These are phyloP conservation scores for Aspergillus sojae DNA, from an alignment of 2,329 filamentous ascomycete species.

Conservation along the genomic window DNA sequence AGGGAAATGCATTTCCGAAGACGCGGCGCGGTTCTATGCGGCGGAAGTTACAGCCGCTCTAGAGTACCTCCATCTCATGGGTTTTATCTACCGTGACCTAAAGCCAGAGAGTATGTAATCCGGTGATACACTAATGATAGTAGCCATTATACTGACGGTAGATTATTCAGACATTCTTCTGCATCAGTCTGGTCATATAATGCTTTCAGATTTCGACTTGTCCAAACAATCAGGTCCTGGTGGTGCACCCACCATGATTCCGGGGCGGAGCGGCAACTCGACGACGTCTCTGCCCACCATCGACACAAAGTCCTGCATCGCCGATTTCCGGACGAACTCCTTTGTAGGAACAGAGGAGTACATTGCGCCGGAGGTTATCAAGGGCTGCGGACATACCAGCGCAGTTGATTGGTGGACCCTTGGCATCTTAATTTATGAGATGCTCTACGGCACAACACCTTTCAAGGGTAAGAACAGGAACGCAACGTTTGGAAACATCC, in stretches of 20 bases:
- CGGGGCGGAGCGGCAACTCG: constrained; percentile 84
- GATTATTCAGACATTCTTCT: constrained; percentile 79
- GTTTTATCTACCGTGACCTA: constrained; percentile 96
- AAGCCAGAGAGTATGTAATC: constrained; percentile 85
- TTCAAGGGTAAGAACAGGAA: constrained; percentile 99
- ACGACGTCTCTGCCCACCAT: constrained; percentile 90
- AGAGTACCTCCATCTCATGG: constrained; percentile 97
- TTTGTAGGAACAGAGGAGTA: constrained; percentile 99
- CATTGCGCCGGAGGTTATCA: constrained; percentile 97
- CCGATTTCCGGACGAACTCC: constrained; percentile 96
- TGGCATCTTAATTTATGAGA: constrained; percentile 96
- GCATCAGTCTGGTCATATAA: constrained; percentile 99
- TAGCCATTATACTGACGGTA: constrained; percentile 40
- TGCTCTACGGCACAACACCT: constrained; percentile 96
- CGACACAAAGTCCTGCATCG: constrained; percentile 97
- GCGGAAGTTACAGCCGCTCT: constrained; percentile 95
- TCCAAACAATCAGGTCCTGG: constrained; percentile 97
- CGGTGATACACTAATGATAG: background rate
- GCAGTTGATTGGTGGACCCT: constrained; percentile 99
- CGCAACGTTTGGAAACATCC: constrained; percentile 95
- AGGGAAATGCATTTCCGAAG: constrained; percentile 95
- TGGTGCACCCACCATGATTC: constrained; percentile 96
- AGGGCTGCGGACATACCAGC: constrained; percentile 96
- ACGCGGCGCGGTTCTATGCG: constrained; percentile 95
- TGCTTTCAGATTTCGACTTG: constrained; percentile 98